Evolutionary conservation across 805 yeast genomes (phyloP), one percentile per base, ranked within the genome.

Genomic region (Komagataella pseudopastoris): DNA sequence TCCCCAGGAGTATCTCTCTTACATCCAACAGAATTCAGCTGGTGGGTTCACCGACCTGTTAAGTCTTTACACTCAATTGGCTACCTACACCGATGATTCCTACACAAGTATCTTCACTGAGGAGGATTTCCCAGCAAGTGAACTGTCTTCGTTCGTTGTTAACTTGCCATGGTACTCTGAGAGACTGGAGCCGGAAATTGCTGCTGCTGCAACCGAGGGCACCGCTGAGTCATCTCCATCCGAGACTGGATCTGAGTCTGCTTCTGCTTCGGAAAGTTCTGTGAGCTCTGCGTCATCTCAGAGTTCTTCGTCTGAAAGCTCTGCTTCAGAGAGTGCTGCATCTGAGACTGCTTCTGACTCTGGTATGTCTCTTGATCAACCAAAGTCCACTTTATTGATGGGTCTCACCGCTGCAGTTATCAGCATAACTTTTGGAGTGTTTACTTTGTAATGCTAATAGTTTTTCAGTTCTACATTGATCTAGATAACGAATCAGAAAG

Each of bases 41-140:
- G 57, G 51, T 17, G 65, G 60, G 45, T 67, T 66, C 22, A 53
- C 60, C 2, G 64, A 55, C 12, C 60, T 58, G 30, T 48, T 57
- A 24, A 23, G 45, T 16, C 12, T 58, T 16, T 70, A 69, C 49
- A 44, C 56, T 24, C 53, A 57, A 44, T 61, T 63, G 23, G 54
- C 56, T 14, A 68, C 71, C 24, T 68, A 67, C 59, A 68, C 68
- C 5, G 69, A 69, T 54, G 62, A 66, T 54, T 58, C 65, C 17
- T 69, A 67, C 58, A 68, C 71, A 51, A 61, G 70, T 46, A 57
- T 69, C 52, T 58, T 67, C 56, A 53, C 55, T 23, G 24, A 30
- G 14, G 23, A 20, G 47, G 36, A 18, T 18, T 48, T 22, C 48
- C 44, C 46, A 6, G 14, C 24, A 6, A 45, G 47, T 8, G 48